These are phyloP conservation scores for Rhizophagus sp. DNA, from an alignment of 192 early-diverging fungal genomes.

Conservation along the genomic window DNA sequence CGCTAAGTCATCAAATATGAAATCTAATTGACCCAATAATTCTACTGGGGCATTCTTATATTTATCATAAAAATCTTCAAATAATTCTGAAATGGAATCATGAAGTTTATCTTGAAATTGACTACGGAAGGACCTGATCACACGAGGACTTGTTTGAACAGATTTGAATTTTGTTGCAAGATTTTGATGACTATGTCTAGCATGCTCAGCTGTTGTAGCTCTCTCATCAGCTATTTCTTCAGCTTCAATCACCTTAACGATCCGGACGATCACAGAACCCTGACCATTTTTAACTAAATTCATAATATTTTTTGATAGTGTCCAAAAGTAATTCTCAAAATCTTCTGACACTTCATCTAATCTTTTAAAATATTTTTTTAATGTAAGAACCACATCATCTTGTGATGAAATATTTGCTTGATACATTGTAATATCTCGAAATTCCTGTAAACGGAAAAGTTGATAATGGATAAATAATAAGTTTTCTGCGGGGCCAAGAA, in stretches of 20 bases:
- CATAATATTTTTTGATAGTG: constrained; percentile 75
- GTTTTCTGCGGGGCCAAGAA: constrained; percentile 73
- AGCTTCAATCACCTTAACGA: constrained; percentile 93
- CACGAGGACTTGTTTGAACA: constrained; percentile 49
- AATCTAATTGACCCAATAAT: constrained; percentile 69
- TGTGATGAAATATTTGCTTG: constrained; percentile 65
- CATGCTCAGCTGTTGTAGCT: constrained; percentile 49
- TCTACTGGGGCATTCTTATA: constrained; percentile 60
- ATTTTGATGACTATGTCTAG: constrained; percentile 47
- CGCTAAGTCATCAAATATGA: constrained; percentile 87
- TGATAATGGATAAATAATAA: constrained; percentile 88
- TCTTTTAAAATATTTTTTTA: constrained; percentile 83
- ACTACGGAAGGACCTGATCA: constrained; percentile 73
- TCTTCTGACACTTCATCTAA: constrained; percentile 78
- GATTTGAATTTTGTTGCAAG: constrained; percentile 44
- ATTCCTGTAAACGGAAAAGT: constrained; percentile 83
- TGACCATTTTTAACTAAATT: constrained; percentile 74
- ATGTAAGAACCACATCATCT: constrained; percentile 80
- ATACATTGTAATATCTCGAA: constrained; percentile 82
- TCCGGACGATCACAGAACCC: constrained; percentile 74
- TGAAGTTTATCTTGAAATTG: constrained; percentile 78
- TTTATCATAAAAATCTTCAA: constrained; percentile 63
- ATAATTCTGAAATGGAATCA: constrained; percentile 67
- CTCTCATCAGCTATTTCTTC: constrained; percentile 92
- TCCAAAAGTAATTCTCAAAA: constrained; percentile 90